Evolutionary conservation across 2,329 filamentous ascomycete species (phyloP).

Genomic region (Calonectria ilicicola): DNA sequence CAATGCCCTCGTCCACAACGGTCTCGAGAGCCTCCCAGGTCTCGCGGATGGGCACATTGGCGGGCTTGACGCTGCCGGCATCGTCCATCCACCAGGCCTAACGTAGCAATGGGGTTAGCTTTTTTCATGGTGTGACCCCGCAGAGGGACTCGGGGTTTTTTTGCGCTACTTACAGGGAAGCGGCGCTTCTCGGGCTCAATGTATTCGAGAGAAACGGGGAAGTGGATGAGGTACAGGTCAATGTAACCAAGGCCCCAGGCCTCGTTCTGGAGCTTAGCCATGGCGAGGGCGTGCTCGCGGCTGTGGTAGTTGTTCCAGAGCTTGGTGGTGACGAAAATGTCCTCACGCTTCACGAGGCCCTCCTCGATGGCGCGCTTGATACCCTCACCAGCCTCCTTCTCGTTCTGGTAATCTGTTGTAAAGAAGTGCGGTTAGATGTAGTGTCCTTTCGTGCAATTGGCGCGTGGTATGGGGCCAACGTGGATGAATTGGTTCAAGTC

Average conservation of each 20-base stretch:
- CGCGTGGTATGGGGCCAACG: not conserved
- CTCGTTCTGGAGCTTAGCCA: constrained; percentile 78
- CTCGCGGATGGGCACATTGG: constrained; percentile 77
- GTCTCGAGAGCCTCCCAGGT: constrained; percentile 84
- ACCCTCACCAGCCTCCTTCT: constrained; percentile 73
- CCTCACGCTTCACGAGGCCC: constrained; percentile 75
- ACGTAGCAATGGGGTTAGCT: not conserved
- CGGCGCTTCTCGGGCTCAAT: constrained; percentile 54
- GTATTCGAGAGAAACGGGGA: constrained; percentile 58
- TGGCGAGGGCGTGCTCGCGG: constrained; percentile 77
- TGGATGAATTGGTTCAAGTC: not conserved
- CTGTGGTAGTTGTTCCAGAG: constrained; percentile 93
- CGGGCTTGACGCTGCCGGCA: constrained; percentile 62
- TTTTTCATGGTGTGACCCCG: not conserved
- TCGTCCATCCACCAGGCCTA: constrained; percentile 53
- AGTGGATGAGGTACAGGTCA: constrained; percentile 87
- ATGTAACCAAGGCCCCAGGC: constrained; percentile 89
- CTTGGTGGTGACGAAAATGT: constrained; percentile 91
- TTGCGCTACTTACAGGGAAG: constrained; percentile 47
- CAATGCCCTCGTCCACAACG: constrained; percentile 74
- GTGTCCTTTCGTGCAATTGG: not conserved
- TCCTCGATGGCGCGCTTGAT: constrained; percentile 68
- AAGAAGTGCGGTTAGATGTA: not conserved
- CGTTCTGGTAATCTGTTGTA: constrained; percentile 68
- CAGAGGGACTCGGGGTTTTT: not conserved